A percentile compares a stretch with the other conserved stretches of the same genome.
These are phyloP conservation scores for Neopestalotiopsis sp. DNA, from an alignment of 2,329 filamentous ascomycete genomes.

Conservation along the genomic window DNA sequence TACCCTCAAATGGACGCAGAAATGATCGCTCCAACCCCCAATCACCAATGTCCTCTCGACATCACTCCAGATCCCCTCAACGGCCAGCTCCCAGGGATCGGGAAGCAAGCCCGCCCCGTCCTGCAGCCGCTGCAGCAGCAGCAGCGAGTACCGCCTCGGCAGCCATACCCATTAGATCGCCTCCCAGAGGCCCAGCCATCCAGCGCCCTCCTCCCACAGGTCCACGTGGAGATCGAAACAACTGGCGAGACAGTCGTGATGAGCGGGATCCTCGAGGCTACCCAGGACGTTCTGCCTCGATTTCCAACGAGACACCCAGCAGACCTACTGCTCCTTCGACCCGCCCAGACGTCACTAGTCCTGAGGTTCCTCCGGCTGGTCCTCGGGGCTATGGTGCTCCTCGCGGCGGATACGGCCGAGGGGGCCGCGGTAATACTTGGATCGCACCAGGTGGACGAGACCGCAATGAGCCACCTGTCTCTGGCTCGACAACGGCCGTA, in stretches of 20 bases:
- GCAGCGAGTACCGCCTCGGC: conserved; percentile 19
- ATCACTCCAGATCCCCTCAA: conserved; percentile 35
- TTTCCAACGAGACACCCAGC: conserved; percentile 35
- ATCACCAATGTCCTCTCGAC: conserved; percentile 41
- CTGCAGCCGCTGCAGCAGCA: conserved; percentile 1
- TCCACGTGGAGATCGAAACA: conserved; percentile 29
- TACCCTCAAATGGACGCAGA: conserved; percentile 49
- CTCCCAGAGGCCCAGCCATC: conserved; percentile 60
- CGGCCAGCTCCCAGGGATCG: conserved; percentile 30
- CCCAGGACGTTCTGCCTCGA: conserved; percentile 29
- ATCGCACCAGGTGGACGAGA: conserved; percentile 31
- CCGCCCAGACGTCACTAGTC: conserved; percentile 47
- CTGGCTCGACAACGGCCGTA: conserved; percentile 41
- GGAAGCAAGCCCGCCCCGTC: conserved; percentile 30
- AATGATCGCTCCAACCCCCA: conserved; percentile 53
- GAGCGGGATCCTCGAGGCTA: conserved; percentile 44
- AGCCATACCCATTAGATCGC: conserved; percentile 44
- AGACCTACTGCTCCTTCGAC: conserved; percentile 31
- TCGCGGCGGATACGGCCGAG: conserved; percentile 46
- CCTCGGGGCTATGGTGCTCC: conserved; percentile 58
- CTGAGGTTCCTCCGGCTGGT: conserved; percentile 56
- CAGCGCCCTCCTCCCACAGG: conserved; percentile 56
- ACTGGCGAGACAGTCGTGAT: conserved; percentile 25
- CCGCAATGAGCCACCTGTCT: conserved; percentile 31
- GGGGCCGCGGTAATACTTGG: conserved; percentile 54